These are phyloP conservation scores for Protomyces macrosporus DNA, from an alignment of 1,139 yeast genomes.

Conservation along the genomic window DNA sequence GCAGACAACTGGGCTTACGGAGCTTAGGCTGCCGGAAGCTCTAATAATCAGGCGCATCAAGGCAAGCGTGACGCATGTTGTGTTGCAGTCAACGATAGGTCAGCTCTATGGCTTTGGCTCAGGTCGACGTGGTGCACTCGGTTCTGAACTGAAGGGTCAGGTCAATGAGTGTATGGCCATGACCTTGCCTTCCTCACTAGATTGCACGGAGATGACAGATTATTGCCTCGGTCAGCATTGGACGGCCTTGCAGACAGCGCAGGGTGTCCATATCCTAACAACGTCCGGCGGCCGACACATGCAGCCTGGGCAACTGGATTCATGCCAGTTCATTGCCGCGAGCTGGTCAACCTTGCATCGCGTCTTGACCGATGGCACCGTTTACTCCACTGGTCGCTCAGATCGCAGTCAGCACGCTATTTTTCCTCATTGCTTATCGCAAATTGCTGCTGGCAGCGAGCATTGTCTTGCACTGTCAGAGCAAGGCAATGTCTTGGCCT, in stretches of 20 bases:
- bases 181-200: neutral
- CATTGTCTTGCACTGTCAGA: conserved; percentile 56
- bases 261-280: neutral
- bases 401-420: conserved; percentile 61
- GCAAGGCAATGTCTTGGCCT: conserved; percentile 48
- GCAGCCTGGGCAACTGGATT: neutral
- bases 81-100: conserved; percentile 46
- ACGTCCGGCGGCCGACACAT: neutral
- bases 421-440: conserved; percentile 17
- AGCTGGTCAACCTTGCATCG: conserved; percentile 76
- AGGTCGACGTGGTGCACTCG: conserved; percentile 69
- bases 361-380: conserved; percentile 33
- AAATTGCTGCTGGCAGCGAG: conserved; percentile 68
- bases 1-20: conserved; percentile 5
- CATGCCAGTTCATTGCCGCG: conserved; percentile 35
- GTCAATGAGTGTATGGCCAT: neutral
- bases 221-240: conserved; percentile 17
- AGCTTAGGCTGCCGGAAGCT: conserved; percentile 32
- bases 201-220: neutral
- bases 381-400: conserved; percentile 63
- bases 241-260: conserved; percentile 9
- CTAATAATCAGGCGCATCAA: conserved; percentile 38
- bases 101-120: conserved; percentile 75
- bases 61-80: conserved; percentile 55
- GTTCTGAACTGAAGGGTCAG: conserved; percentile 10